Evolutionary conservation across 1,284 basidiomycete genomes (phyloP), one percentile per base, ranked within the genome.

Genomic region (Ceratobasidium sp.): DNA sequence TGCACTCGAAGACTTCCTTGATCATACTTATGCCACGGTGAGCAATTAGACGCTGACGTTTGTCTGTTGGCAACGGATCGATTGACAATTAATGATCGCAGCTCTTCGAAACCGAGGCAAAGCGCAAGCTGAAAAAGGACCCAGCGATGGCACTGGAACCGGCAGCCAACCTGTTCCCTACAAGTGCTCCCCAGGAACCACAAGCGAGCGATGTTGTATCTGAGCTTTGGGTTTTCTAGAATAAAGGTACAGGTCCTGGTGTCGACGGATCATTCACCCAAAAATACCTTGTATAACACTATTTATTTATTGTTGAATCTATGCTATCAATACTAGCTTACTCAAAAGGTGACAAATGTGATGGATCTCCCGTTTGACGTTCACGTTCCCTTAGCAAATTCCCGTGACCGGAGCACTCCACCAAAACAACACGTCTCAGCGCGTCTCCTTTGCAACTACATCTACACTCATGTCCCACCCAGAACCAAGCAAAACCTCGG

Each of bases 1-100:
- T 78, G 82, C 85, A 29, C 86, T 98, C 83, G 97, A 99, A 74
- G 97, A 99, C 77, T 99, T 99, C 77, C 78, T 98, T 75, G 97
- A 99, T 79, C 94, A 98, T 77, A 93, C 93, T 0, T 99, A 98
- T 70, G 54, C 42, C 14, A 62, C 49, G 58, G 52, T 66, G 13
- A 62, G 69, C 44, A 69, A 33, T 39, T 23, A 30, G 1, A 13
- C 3, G 21, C n/a, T 56, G 59, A 30, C 21, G 8, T 11, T 27
- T 8, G 27, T 23, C 25, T 49, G 27, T 41, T 11, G 33, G 29
- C 4, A 3, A 41, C 39, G 33, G 9, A 67, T 23, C 19, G 19
- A 21, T 39, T 39, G 6, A 27, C 39, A 11, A 56, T 14, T n/a
- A 29, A 25, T 21, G 56, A 56, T 44, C 62, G 11, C 75, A 95